Base-by-base conservation (phyloP, 2,329 filamentous ascomycete genomes). In the Aspergillus puulaauensis region DNA sequence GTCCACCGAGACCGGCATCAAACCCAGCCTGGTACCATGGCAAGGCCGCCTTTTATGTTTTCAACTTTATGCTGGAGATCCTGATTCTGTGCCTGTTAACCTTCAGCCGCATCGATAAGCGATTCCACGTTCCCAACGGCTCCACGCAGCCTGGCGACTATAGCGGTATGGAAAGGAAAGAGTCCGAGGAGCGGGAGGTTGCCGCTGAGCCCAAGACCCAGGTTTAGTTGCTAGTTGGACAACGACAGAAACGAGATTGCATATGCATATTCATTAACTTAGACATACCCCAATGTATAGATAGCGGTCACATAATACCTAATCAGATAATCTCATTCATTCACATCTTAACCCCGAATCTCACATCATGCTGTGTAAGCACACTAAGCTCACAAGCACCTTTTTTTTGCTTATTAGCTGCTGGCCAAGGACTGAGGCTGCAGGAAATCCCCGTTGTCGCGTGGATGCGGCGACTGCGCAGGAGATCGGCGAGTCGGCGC, bases 11-110 rank as follows among this genome's bases (percentile, higher is more conserved):
- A 27, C 84, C 79, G 3, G 65, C 68, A 56, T 77, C 45, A 11
- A 43, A 84, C 57, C 86, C 89, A 2, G 87, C 86, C 5, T 90
- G 87, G 82, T 93, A 87, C 70, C 83, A 91, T 66, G 78, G 78
- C 67, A 90, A 88, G 70, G 83, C 86, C 2, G 85, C 83, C 66
- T 96, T 91, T 78, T 96, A 95, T 77, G 76, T 86, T 68, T 90
- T 95, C 78, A 90, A 90, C 75, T 96, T 90, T 69, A 78, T 77
- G 15, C 79, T 93, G 39, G 92, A 96, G 74, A 77, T 93, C 41
- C 69, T 89, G 23, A 85, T 91, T 39, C 81, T 93, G 4, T 82
- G 81, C 53, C 75, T 87, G 8, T 93, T 90, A 73, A 81, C 87
- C 0, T 68, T 89, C 15, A 73, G 82, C 19, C 83, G 91, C 33